Percentiles rank a stretch among this genome's conserved stretches.
phyloP scores from a whole-genome alignment of 192 early-diverging fungal species.

The Rhizoclosmatium sp. region DNA sequence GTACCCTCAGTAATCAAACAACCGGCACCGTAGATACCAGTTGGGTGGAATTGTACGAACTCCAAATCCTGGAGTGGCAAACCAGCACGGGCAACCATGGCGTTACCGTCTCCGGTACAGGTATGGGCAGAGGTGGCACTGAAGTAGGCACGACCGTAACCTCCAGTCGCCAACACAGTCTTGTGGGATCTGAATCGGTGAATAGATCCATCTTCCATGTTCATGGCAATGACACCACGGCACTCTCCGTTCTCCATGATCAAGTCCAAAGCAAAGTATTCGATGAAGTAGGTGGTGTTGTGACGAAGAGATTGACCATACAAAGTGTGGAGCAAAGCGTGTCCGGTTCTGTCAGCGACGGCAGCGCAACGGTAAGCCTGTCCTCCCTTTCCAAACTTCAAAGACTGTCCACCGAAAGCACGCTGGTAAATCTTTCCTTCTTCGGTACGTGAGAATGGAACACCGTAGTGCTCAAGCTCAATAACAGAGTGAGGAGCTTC shows the following conservation, averaged over 20 bases:
- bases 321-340: slow-evolving; percentile 96
- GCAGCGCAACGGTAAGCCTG: slow-evolving; percentile 98
- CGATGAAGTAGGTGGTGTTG: slow-evolving; percentile 97
- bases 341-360: slow-evolving; percentile 98
- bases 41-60: slow-evolving; percentile 99
- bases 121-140: slow-evolving; percentile 98
- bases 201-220: slow-evolving; percentile 98
- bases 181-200: slow-evolving; percentile 98
- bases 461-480: slow-evolving; percentile 98
- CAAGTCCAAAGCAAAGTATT: slow-evolving; percentile 98
- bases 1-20: slow-evolving; percentile 97
- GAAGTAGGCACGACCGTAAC: slow-evolving; percentile 99
- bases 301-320: slow-evolving; percentile 97
- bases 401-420: slow-evolving; percentile 96
- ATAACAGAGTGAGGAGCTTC: slow-evolving; percentile 95
- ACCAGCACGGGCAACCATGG: slow-evolving; percentile 97
- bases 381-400: slow-evolving; percentile 95
- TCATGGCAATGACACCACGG: slow-evolving; percentile 94
- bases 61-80: slow-evolving; percentile 98
- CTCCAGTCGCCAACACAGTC: slow-evolving; percentile 98
- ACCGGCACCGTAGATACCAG: slow-evolving; percentile 98
- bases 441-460: slow-evolving; percentile 97
- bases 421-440: slow-evolving; percentile 99
- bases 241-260: slow-evolving; percentile 99
- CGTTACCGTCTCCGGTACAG: slow-evolving; percentile 99